Base-by-base conservation (phyloP, 1,139 yeast species). In the Taphrina populina region DNA sequence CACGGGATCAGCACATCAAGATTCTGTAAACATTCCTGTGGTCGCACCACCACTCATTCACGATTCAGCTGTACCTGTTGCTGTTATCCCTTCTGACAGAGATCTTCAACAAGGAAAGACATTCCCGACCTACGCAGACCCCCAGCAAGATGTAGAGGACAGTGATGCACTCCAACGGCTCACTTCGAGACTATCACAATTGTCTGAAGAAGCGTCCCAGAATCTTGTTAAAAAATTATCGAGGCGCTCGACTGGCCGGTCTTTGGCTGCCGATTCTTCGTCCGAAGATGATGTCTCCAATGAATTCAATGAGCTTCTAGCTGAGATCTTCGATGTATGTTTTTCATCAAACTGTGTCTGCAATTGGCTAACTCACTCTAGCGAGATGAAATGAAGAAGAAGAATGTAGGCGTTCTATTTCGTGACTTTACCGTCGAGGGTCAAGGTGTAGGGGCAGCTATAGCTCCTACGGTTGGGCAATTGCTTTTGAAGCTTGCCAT, bases 391-490 rank as follows among this genome's bases (percentile, higher is more conserved):
- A 49, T 49, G 56, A 43, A 52, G 36, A 52, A 41, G 51, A 52
- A 52, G 56, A 52, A 52, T 53, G 73, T 79, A 8, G 82, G 81
- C 64, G 73, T 78, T 40, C 72, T 75, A 10, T 76, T 77, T 64
- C 68, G 69, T 57, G 68, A 70, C 58, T 63, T 77, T 26, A 75
- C 79, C n/a, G 75, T 77, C 55, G 68, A 68, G 58, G 82, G 82
- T 65, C 66, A 76, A 44, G 81, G 78, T 64, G 76, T 77, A 23
- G 73, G 79, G 24, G 78, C 81, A 35, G 76, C 80, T 15, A 73
- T 71, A 60, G 79, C 77, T 36, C 77, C 79, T 26, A 70, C 78
- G 13, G 74, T 76, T 26, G 70, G 67, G 27, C 80, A 76, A 63
- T 63, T 75, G 68, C 35, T 70, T 4, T 27, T 26, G 34, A 37